Evolutionary conservation across 2,329 filamentous ascomycete genomes (phyloP), one percentile per base, ranked within the genome.

Genomic region (Trichoderma aggressivum): DNA sequence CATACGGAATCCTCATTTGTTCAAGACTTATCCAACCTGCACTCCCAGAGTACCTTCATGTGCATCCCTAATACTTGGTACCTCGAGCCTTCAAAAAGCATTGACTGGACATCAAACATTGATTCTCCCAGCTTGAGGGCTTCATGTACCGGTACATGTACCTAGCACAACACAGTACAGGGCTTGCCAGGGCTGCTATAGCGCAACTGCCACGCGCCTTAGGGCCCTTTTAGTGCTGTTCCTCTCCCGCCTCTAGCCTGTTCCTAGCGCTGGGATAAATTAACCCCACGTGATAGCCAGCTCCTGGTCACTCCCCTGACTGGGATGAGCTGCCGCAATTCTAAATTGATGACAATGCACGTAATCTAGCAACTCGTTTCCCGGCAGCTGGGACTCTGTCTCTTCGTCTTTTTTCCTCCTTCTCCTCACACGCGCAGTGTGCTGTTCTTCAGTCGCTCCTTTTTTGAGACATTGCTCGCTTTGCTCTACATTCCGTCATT

Each of bases 261-360:
- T 36, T 50, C 28, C 39, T 69, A 61, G 56, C 21, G 34, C 47
- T 16, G n/a, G 39, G 30, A 21, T 63, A 64, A 70, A 70, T 65
- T 70, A 70, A 55, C 58, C 66, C 70, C 66, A 72, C 70, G 70
- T 72, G 70, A 72, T 72, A 18, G 26, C 50, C 39, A 55, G 39
- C 59, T 60, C 67, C 59, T 62, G 28, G 56, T 71, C 64, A 71
- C 50, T 64, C 70, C 70, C 70, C 70, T 72, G 70, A 72, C 70
- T 34, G 36, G 70, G 70, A 50, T 55, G 63, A 21, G 66, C 34
- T 56, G 63, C 63, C 50, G 63, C 63, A 66, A 58, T 56, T 66
- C 16, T 36, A 61, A 34, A 59, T 28, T 28, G 26, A 28, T 53
- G 55, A 53, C 66, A 47, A 50, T 39, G 56, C 66, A 43, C 39